Evolutionary conservation across 495 filamentous ascomycete genomes (phyloP).

Genomic region (Penicillium macrosclerotiorum): DNA sequence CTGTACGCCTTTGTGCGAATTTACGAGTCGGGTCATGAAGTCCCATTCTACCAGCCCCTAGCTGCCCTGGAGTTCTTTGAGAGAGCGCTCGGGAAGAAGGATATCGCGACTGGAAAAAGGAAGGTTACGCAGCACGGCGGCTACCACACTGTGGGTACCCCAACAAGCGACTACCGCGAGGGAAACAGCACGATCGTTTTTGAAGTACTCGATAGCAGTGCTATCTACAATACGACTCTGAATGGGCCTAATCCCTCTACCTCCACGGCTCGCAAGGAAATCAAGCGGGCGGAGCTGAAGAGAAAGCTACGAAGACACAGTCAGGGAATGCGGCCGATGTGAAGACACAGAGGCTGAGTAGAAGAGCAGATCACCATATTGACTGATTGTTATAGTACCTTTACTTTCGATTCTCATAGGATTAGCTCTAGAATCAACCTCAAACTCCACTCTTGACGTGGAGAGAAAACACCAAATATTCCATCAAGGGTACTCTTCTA

Average conservation of each 20-base stretch:
- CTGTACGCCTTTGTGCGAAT: constrained; percentile 69
- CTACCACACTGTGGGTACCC: constrained; percentile 50
- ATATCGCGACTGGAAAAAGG: constrained; percentile 58
- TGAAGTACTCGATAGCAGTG: constrained; percentile 42
- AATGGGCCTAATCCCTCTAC: constrained; percentile 40
- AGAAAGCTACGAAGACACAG: no score
- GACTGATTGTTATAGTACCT: no score
- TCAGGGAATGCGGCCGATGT: no score
- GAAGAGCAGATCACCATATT: no score
- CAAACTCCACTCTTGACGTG: no score
- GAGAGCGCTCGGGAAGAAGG: constrained; percentile 52
- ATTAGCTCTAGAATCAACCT: no score
- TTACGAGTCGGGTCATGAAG: constrained; percentile 68
- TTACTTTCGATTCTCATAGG: no score
- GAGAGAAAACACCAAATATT: no score
- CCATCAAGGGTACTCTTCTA: no score
- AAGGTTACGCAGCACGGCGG: constrained; percentile 16
- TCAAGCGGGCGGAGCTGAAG: no score
- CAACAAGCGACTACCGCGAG: constrained; percentile 53
- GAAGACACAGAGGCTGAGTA: no score
- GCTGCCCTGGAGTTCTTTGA: constrained; percentile 59
- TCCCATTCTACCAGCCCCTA: constrained; percentile 68
- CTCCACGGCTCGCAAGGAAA: no score
- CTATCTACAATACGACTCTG: constrained; percentile 55
- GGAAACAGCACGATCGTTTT: constrained; percentile 57